phyloP scores from a whole-genome alignment of 768 basidiomycete species.

The Xerocomus potaroensis region DNA sequence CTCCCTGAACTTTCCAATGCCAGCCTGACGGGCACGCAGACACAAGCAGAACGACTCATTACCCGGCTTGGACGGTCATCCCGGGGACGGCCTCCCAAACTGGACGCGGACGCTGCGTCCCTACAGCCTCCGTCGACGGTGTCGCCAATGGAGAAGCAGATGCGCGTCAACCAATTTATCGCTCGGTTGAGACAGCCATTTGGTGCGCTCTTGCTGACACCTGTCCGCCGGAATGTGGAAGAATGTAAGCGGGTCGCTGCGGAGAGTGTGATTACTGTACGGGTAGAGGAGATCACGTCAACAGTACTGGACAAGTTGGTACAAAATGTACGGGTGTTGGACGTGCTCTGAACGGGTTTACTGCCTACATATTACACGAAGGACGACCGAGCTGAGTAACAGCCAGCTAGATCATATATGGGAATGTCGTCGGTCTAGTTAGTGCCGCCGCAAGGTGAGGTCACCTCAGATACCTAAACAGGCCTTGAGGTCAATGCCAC shows the following conservation, averaged over 20 bases:
- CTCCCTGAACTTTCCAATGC: not conserved
- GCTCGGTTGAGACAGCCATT: not conserved
- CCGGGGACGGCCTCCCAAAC: not conserved
- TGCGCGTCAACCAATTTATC: not conserved
- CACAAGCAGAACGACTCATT: not conserved
- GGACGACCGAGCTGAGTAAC: no score
- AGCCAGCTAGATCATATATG: no score
- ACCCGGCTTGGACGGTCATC: not conserved
- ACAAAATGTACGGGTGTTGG: not conserved
- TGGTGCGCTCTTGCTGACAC: not conserved
- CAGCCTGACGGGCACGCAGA: not conserved
- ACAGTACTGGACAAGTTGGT: not conserved
- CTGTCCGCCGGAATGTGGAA: not conserved
- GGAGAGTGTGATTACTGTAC: not conserved
- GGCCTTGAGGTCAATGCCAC: no score
- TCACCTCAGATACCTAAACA: no score
- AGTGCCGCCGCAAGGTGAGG: no score
- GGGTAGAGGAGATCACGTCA: not conserved
- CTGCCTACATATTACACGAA: no score
- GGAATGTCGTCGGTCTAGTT: no score
- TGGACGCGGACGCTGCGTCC: not conserved
- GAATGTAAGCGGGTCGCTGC: not conserved
- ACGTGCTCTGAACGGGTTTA: not conserved
- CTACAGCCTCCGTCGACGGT: not conserved
- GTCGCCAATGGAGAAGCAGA: not conserved